Evolutionary conservation across 2,329 filamentous ascomycete species (phyloP).

Genomic region (Curvularia sp.): DNA sequence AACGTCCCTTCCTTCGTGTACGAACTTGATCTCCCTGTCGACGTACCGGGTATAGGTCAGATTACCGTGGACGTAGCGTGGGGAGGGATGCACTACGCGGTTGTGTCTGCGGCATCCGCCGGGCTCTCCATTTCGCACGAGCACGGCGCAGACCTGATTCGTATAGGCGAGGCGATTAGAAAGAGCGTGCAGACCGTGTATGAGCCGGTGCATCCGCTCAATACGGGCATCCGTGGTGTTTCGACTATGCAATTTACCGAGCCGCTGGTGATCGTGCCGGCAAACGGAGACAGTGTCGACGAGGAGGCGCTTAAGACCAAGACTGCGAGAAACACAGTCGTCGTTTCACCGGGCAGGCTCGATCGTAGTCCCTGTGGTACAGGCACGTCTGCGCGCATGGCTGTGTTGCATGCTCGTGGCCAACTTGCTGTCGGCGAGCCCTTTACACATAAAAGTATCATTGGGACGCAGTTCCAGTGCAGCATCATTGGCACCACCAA

Average conservation of each 20-base stretch:
- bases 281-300: neutral
- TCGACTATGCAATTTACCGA: slow-evolving; percentile 52
- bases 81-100: slow-evolving; percentile 56
- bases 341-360: slow-evolving; percentile 56
- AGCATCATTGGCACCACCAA: slow-evolving; percentile 49
- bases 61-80: slow-evolving; percentile 54
- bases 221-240: slow-evolving; percentile 52
- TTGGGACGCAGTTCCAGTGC: slow-evolving; percentile 53
- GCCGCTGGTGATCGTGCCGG: slow-evolving; percentile 32
- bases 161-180: slow-evolving; percentile 55
- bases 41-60: slow-evolving; percentile 52
- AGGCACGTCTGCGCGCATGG: slow-evolving; percentile 55
- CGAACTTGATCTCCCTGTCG: slow-evolving; percentile 49
- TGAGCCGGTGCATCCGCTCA: slow-evolving; percentile 55
- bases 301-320: neutral
- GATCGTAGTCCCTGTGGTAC: slow-evolving; percentile 58
- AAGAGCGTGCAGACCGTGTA: slow-evolving; percentile 46
- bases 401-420: slow-evolving; percentile 54
- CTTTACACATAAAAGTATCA: slow-evolving; percentile 53
- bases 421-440: slow-evolving; percentile 48
- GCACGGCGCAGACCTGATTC: slow-evolving; percentile 49
- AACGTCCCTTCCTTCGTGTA: slow-evolving; percentile 56
- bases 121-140: slow-evolving; percentile 47
- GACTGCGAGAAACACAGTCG: slow-evolving; percentile 46
- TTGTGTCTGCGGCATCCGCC: slow-evolving; percentile 52